Base-by-base conservation (phyloP, 1,284 basidiomycete genomes). In the Meira nashicola region DNA sequence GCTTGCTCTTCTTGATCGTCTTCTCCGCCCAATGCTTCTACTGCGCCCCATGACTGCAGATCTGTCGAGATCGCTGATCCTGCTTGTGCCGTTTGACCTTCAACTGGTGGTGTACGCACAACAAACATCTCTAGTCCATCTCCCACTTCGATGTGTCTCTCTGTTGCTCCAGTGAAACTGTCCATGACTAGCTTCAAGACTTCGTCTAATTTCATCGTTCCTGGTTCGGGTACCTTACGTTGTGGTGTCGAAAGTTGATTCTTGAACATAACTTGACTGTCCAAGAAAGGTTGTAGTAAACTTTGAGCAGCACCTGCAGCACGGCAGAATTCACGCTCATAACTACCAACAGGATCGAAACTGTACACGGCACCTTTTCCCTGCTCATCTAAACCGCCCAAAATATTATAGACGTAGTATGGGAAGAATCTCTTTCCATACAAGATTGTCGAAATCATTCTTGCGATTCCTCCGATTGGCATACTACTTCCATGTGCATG, bases 341-440 rank as follows among this genome's bases (percentile, higher is more conserved):
- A 76, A 52, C 66, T 71, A 14, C 76, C 76, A 7, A 78, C 76
- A 1, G 76, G 76, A 55, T 78, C 76, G 59, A 77, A 78, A 25
- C 64, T 67, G 63, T 74, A 78, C 12, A 78, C 76, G 15, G 74
- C 76, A 15, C 76, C 76, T 19, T 71, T 73, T 1, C 76, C 76
- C 33, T 78, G 63, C 50, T 78, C 76, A 46, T 78, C 76, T 11
- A 78, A 59, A 9, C 76, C 76, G 6, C 76, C 76, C n/a, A 78
- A 64, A 39, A 78, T 76, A 57, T 78, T 78, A 66, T 76, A 76
- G 21, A 77, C 75, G 65, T 78, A 78, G 64, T 77, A 78, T 38
- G 76, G 76, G 68, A 78, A 78, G 64, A 77, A 76, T 28, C 76
- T 68, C 66, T 78, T 78, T 41, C 70, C 64, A 60, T 78, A 78